Evolutionary conservation across 371 early-diverging fungal genomes (phyloP).

Genomic region (Mortierella sp.): DNA sequence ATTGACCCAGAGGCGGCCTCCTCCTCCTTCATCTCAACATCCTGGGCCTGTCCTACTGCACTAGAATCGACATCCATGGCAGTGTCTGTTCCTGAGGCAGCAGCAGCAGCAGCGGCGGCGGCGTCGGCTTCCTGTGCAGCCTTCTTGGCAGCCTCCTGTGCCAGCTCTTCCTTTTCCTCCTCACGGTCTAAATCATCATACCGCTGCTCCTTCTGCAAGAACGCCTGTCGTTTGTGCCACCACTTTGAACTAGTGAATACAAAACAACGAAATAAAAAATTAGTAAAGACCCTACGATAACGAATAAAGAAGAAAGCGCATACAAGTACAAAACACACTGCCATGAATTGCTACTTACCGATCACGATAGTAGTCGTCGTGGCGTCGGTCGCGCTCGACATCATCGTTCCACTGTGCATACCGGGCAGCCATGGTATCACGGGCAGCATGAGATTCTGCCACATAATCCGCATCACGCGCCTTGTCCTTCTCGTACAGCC

Average conservation of each 20-base stretch:
- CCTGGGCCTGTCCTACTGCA: conserved; percentile 21
- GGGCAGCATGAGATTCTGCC: conserved; percentile 60
- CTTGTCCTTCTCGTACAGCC: conserved; percentile 67
- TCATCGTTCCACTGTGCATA: conserved; percentile 85
- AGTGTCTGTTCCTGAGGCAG: conserved; percentile 20
- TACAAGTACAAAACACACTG: neutral
- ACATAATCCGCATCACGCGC: conserved; percentile 65
- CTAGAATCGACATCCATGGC: conserved; percentile 2
- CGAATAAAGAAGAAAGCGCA: neutral
- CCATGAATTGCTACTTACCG: conserved; percentile 58
- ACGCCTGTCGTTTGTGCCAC: conserved; percentile 72
- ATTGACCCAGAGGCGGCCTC: neutral
- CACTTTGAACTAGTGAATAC: conserved; percentile 70
- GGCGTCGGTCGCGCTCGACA: conserved; percentile 70
- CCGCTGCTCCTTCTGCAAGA: conserved; percentile 77
- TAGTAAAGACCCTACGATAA: neutral
- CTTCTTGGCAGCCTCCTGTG: conserved; percentile 38
- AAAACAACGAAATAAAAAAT: neutral
- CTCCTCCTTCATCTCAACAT: conserved; percentile 37
- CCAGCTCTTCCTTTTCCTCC: conserved; percentile 49
- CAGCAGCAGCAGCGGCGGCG: conserved; percentile 38
- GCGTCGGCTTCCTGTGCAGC: conserved; percentile 32
- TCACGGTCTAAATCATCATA: conserved; percentile 78
- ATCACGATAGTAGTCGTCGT: conserved; percentile 79
- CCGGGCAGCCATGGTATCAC: conserved; percentile 64